Conservation (phyloP, 176 grass and related monocot species). For the Saccharum officinarum region DNA sequence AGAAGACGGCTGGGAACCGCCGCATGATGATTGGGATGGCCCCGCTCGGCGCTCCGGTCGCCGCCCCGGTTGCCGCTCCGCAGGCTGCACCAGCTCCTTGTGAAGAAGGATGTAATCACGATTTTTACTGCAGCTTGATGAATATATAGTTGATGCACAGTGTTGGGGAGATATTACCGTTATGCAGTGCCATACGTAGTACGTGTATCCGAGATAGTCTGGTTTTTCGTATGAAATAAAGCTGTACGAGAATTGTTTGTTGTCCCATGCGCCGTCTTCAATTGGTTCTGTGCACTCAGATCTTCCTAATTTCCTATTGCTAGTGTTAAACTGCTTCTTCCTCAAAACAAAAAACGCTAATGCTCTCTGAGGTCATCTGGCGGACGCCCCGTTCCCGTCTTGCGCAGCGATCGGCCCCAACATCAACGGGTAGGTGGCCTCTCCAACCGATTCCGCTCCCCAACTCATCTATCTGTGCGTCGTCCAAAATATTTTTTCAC, state of each 20-base stretch:
- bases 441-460: too few species aligned
- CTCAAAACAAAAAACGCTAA: too few species aligned
- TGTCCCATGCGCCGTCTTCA: background rate
- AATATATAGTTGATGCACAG: background rate
- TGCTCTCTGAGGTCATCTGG: too few species aligned
- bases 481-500: too few species aligned
- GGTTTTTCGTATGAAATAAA: slow-evolving; percentile 5
- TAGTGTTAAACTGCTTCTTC: too few species aligned
- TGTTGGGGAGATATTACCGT: background rate
- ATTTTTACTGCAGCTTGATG: background rate
- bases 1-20: background rate
- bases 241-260: background rate
- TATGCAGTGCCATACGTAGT: background rate
- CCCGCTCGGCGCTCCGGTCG: background rate
- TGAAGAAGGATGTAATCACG: background rate
- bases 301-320: too few species aligned
- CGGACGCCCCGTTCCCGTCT: too few species aligned
- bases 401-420: too few species aligned
- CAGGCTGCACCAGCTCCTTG: background rate
- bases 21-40: slow-evolving; percentile 35
- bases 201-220: background rate
- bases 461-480: too few species aligned
- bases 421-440: too few species aligned
- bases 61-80: background rate
- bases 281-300: background rate